These are phyloP conservation scores for Albatrellus ellisii DNA, from an alignment of 768 basidiomycete species.

Conservation along the genomic window DNA sequence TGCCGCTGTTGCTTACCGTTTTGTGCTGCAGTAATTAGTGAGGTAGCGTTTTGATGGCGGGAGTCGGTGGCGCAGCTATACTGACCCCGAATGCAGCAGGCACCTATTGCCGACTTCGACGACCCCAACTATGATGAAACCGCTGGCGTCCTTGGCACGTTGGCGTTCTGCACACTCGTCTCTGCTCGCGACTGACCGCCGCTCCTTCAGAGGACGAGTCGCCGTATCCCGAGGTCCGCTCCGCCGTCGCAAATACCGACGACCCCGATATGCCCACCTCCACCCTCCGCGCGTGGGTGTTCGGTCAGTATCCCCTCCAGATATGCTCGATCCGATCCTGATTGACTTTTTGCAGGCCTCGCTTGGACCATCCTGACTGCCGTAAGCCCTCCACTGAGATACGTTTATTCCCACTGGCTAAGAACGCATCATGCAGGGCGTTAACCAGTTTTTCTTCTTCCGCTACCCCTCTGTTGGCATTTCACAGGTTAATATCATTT, in stretches of 20 bases:
- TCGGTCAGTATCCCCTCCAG: slow-evolving; percentile 59
- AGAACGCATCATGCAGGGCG: slow-evolving; percentile 15
- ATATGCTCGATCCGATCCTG: slow-evolving; percentile 19
- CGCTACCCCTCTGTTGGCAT: slow-evolving; percentile 24
- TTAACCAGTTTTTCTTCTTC: slow-evolving; percentile 41
- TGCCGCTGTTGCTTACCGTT: too few species aligned
- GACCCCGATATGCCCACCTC: slow-evolving; percentile 26
- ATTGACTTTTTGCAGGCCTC: not conserved
- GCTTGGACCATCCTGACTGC: slow-evolving; percentile 1
- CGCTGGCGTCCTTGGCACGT: not conserved
- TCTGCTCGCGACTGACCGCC: not conserved
- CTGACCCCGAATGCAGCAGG: too few species aligned
- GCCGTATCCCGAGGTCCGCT: slow-evolving; percentile 39
- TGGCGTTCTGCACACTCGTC: not conserved
- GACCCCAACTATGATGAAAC: not conserved
- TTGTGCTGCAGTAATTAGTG: too few species aligned
- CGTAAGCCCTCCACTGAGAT: not conserved
- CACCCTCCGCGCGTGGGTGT: slow-evolving; percentile 24
- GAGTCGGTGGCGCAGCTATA: too few species aligned
- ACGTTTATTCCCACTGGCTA: not conserved
- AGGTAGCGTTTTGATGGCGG: too few species aligned
- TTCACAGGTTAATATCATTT: not conserved
- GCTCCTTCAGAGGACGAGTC: slow-evolving; percentile 27
- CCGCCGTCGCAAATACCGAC: slow-evolving; percentile 34
- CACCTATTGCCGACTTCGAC: too few species aligned